Conservation (phyloP, 1,284 basidiomycete genomes). For the Caloboletus inedulis region DNA sequence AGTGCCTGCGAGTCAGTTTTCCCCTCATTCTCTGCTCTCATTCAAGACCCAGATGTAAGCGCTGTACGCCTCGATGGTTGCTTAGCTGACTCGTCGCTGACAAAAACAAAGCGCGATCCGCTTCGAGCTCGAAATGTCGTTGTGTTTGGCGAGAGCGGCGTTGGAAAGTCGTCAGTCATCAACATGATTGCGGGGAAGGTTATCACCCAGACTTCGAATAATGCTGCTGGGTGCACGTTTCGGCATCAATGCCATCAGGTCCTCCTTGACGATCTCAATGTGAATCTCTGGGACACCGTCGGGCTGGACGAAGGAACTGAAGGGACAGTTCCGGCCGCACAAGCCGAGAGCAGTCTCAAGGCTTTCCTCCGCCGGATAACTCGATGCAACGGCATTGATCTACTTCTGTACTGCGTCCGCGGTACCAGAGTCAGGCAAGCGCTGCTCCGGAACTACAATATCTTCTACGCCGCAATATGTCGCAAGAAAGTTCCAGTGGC, state of each 20-base stretch:
- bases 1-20: slow-evolving; percentile 13
- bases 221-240: slow-evolving; percentile 29
- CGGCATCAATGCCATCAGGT: slow-evolving; percentile 18
- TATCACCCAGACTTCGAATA: slow-evolving; percentile 26
- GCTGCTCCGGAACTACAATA: slow-evolving; percentile 30
- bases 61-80: not conserved
- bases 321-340: slow-evolving; percentile 20
- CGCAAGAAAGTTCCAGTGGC: slow-evolving; percentile 32
- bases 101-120: slow-evolving; percentile 8
- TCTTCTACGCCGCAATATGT: slow-evolving; percentile 31
- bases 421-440: slow-evolving; percentile 29
- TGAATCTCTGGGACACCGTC: slow-evolving; percentile 33
- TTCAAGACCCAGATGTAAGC: slow-evolving; percentile 14
- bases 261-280: slow-evolving; percentile 11
- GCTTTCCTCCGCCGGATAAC: slow-evolving; percentile 28
- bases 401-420: slow-evolving; percentile 35
- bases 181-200: slow-evolving; percentile 27
- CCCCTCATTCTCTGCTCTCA: slow-evolving; percentile 3
- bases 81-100: not conserved
- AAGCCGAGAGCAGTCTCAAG: slow-evolving; percentile 26
- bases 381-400: slow-evolving; percentile 25
- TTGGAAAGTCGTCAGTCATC: slow-evolving; percentile 34
- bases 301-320: slow-evolving; percentile 30
- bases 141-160: slow-evolving; percentile 31
- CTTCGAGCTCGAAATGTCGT: slow-evolving; percentile 25